These are phyloP conservation scores for Chalaropsis ovoidea DNA, from an alignment of 2,329 filamentous ascomycete genomes.

Conservation along the genomic window DNA sequence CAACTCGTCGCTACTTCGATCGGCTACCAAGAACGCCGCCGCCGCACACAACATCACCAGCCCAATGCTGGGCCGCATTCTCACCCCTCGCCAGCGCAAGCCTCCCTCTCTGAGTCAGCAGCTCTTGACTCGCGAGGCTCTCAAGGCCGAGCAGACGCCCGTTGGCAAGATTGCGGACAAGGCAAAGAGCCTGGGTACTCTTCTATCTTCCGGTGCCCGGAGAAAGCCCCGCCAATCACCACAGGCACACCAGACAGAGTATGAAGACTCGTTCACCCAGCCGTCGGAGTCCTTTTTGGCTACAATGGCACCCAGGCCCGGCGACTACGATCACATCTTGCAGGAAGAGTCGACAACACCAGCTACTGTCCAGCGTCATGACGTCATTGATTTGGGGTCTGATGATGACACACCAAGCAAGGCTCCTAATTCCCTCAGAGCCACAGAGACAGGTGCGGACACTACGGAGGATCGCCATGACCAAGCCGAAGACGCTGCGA, in stretches of 20 bases:
- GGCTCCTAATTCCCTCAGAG: background rate
- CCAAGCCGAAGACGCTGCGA: background rate
- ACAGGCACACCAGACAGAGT: background rate
- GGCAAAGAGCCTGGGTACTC: background rate
- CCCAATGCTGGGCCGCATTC: slow-evolving; percentile 26
- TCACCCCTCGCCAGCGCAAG: slow-evolving; percentile 34
- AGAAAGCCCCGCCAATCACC: slow-evolving; percentile 17
- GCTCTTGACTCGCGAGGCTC: slow-evolving; percentile 31
- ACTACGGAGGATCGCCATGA: background rate
- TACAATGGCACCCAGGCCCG: background rate
- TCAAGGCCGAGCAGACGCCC: slow-evolving; percentile 26
- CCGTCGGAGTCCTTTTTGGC: slow-evolving; percentile 11
- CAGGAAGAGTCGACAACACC: slow-evolving; percentile 20
- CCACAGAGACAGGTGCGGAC: background rate
- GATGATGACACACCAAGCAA: slow-evolving; percentile 6
- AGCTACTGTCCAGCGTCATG: background rate
- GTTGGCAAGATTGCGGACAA: background rate
- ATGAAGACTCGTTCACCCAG: slow-evolving; percentile 9
- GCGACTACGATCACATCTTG: background rate
- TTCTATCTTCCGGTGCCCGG: slow-evolving; percentile 21
- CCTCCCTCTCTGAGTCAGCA: slow-evolving; percentile 32
- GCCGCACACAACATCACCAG: slow-evolving; percentile 16
- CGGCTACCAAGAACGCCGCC: slow-evolving; percentile 20
- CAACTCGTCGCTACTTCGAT: slow-evolving; percentile 19
- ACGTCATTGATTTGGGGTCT: background rate